These are phyloP conservation scores for Mycosarcoma maydis DNA, from an alignment of 1,284 basidiomycete genomes.

Conservation along the genomic window DNA sequence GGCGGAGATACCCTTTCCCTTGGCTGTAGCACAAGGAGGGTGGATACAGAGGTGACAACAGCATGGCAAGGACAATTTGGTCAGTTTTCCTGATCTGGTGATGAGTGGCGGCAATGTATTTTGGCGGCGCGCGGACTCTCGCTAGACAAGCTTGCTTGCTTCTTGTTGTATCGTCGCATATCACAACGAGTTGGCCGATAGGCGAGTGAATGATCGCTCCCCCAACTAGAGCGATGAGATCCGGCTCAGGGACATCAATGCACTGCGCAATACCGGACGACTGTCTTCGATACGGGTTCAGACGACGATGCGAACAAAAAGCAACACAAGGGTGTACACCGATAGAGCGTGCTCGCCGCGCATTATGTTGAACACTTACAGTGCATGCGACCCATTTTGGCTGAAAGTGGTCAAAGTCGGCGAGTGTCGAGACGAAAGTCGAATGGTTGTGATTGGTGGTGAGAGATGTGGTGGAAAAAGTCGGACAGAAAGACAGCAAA, in stretches of 20 bases:
- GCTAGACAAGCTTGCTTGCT: background rate
- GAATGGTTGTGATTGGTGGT: constrained; percentile 5
- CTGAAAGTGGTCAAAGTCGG: constrained; percentile 29
- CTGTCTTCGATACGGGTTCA: background rate
- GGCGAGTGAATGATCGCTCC: too few species aligned
- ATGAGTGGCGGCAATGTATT: background rate
- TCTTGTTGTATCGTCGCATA: too few species aligned
- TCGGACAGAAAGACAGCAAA: constrained; percentile 54
- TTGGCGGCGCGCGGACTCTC: constrained; percentile 14
- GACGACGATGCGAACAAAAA: constrained; percentile 7
- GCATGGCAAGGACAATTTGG: background rate
- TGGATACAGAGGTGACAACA: background rate
- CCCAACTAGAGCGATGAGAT: too few species aligned
- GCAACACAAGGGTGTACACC: background rate
- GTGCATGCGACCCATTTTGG: constrained; percentile 68
- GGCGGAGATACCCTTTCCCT: constrained; percentile 71
- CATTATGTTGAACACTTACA: constrained; percentile 40
- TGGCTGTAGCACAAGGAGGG: constrained; percentile 36
- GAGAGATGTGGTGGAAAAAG: constrained; percentile 14
- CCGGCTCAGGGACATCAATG: too few species aligned
- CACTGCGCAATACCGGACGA: too few species aligned
- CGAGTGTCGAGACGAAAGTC: constrained; percentile 4
- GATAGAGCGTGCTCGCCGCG: constrained; percentile 19
- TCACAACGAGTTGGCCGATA: too few species aligned
- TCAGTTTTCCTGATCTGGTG: constrained; percentile 3